phyloP scores from a whole-genome alignment of 371 early-diverging fungal species.

The Fennellomyces sp. region DNA sequence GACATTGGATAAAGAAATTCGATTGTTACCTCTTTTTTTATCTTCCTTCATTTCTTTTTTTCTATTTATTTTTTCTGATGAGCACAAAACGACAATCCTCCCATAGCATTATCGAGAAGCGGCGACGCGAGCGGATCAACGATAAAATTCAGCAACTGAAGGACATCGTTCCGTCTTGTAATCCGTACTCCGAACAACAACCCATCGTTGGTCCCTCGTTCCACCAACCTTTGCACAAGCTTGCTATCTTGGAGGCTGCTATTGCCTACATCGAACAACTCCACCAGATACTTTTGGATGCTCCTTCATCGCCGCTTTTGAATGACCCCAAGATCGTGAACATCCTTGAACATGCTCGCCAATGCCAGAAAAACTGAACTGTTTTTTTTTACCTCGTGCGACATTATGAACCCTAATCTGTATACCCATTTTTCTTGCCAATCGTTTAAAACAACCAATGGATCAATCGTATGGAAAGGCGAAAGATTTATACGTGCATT shows the following conservation, averaged over 20 bases:
- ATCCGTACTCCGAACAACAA: constrained; percentile 49
- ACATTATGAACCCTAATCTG: too few species aligned
- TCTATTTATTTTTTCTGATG: neutral
- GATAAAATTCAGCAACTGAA: constrained; percentile 59
- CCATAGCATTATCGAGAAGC: constrained; percentile 78
- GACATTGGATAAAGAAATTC: neutral
- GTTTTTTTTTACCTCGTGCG: too few species aligned
- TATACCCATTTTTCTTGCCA: too few species aligned
- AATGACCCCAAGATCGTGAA: constrained; percentile 3
- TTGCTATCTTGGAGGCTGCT: constrained; percentile 70
- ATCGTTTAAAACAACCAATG: too few species aligned
- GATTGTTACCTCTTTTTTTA: neutral
- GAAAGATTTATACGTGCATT: too few species aligned
- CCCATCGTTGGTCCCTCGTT: constrained; percentile 36
- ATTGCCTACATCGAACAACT: constrained; percentile 69
- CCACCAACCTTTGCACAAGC: constrained; percentile 56
- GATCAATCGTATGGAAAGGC: too few species aligned
- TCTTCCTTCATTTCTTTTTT: neutral
- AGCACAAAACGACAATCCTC: constrained; percentile 56
- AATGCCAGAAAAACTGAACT: too few species aligned
- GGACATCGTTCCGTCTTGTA: constrained; percentile 55
- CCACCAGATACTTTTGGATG: constrained; percentile 10
- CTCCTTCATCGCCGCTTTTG: neutral
- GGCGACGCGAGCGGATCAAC: constrained; percentile 78
- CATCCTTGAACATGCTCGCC: constrained; percentile 13